phyloP scores from a whole-genome alignment of 1,139 yeast genomes.

The Geotrichum australiense region DNA sequence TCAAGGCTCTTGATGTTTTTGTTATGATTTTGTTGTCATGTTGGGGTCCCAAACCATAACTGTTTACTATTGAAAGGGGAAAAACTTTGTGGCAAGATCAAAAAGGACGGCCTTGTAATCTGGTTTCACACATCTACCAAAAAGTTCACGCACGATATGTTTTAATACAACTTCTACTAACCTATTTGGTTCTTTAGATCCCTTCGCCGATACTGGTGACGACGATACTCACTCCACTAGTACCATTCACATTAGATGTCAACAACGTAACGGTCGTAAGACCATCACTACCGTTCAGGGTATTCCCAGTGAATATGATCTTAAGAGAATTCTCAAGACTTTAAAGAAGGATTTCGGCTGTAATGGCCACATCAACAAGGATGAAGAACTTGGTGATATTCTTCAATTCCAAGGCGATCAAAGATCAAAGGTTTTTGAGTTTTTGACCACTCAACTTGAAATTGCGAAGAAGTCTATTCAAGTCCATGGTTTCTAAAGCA shows the following conservation, averaged over 20 bases:
- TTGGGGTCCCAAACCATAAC: no score
- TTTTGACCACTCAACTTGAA: constrained; percentile 78
- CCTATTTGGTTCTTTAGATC: constrained; percentile 50
- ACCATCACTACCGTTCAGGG: constrained; percentile 98
- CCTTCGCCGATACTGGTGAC: constrained; percentile 99
- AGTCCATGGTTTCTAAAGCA: constrained; percentile 90
- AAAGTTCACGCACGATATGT: no score
- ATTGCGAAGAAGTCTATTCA: constrained; percentile 94
- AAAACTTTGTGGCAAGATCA: no score
- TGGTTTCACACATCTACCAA: no score
- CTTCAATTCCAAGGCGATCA: constrained; percentile 99
- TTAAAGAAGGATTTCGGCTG: constrained; percentile 98
- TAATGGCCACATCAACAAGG: constrained; percentile 96
- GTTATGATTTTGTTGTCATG: no score
- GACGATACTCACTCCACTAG: constrained; percentile 94
- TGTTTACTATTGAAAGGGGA: no score
- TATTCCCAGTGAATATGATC: constrained; percentile 88
- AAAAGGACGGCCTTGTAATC: no score
- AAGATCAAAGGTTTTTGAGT: constrained; percentile 93
- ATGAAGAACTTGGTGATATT: constrained; percentile 92
- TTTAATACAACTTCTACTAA: no score
- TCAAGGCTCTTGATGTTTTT: no score
- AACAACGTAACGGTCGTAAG: constrained; percentile 99
- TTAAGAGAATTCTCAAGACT: constrained; percentile 87
- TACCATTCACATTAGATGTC: constrained; percentile 97